Evolutionary conservation across 768 basidiomycete species (phyloP), one percentile per base, ranked within the genome.

Genomic region (Lactarius hatsudake): DNA sequence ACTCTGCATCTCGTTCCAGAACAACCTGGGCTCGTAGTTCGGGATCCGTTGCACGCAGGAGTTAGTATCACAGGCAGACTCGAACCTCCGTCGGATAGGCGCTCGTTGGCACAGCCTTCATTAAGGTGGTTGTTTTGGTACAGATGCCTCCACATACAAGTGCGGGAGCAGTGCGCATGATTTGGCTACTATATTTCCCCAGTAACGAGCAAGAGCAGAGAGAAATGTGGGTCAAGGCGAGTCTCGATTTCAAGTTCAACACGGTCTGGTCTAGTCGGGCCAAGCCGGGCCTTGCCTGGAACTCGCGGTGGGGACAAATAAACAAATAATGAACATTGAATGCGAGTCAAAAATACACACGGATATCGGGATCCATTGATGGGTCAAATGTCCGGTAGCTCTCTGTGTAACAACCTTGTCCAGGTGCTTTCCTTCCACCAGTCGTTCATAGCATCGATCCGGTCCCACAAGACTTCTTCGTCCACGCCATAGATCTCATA

Each of bases 371-470:
- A 17, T 15, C 38, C 38, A 57, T 17, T 40, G 36, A n/a, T 23
- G 82, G 36, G 65, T 70, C 72, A 80, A 71, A 84, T 61, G 77
- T 95, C 94, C n/a, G 93, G 93, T 63, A 95, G 77, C 76, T 96
- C 93, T 74, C 94, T 81, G 70, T 88, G 87, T 72, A 93, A 85
- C 63, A 96, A 78, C 66, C 94, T 80, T 45, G 81, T 86, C 93
- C 93, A 96, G 59, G 93, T 96, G 68, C 86, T 91, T 73, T 94
- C 92, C 74, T 86, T 93, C 94, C 94, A 96, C 93, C 91, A 93
- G 48, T 93, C 92, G 23, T 90, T 86, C 88, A 94, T 90, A 61
- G 81, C 81, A 69, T 89, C 84, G 42, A 96, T 88, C 53, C 88
- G 82, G 48, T 90, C 90, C 89, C 94, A 96, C 17, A 96, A 76